Percentiles rank a stretch among this genome's conserved stretches.
Evolutionary conservation across 2,329 filamentous ascomycete species (phyloP).

Genomic region (Alternaria novae-zelandiae): DNA sequence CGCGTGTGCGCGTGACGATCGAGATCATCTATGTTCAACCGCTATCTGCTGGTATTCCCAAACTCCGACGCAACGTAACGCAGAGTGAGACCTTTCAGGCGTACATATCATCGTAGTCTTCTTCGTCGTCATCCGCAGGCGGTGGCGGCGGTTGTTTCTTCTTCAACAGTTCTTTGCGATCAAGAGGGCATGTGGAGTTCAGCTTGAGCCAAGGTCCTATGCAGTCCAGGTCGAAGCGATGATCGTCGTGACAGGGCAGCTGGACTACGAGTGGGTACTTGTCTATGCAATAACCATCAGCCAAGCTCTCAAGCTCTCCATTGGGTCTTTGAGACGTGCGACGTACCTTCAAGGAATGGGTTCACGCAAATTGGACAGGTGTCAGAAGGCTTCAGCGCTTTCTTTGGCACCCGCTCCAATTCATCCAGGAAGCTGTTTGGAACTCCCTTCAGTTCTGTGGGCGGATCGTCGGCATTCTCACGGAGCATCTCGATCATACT

Average conservation of each 20-base stretch:
- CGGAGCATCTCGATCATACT: constrained; percentile 64
- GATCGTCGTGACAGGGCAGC: constrained; percentile 66
- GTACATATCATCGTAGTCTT: constrained; percentile 60
- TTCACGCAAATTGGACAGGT: constrained; percentile 67
- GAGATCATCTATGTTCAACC: neutral
- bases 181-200: constrained; percentile 68
- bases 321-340: neutral
- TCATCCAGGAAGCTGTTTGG: constrained; percentile 66
- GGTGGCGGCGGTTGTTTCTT: constrained; percentile 51
- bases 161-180: constrained; percentile 65
- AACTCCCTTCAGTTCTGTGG: constrained; percentile 65
- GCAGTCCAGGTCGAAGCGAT: constrained; percentile 70
- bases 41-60: constrained; percentile 7
- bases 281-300: constrained; percentile 47
- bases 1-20: neutral
- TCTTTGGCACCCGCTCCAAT: constrained; percentile 65
- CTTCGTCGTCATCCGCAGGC: constrained; percentile 59
- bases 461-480: constrained; percentile 63
- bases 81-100: constrained; percentile 37
- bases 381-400: constrained; percentile 59
- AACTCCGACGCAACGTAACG: constrained; percentile 12
- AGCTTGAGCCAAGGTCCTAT: constrained; percentile 69
- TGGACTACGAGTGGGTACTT: constrained; percentile 68
- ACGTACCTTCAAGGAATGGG: constrained; percentile 64
- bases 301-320: constrained; percentile 2